Evolutionary conservation across 2,329 filamentous ascomycete genomes (phyloP).

Genomic region (Cryphonectria carpinicola): DNA sequence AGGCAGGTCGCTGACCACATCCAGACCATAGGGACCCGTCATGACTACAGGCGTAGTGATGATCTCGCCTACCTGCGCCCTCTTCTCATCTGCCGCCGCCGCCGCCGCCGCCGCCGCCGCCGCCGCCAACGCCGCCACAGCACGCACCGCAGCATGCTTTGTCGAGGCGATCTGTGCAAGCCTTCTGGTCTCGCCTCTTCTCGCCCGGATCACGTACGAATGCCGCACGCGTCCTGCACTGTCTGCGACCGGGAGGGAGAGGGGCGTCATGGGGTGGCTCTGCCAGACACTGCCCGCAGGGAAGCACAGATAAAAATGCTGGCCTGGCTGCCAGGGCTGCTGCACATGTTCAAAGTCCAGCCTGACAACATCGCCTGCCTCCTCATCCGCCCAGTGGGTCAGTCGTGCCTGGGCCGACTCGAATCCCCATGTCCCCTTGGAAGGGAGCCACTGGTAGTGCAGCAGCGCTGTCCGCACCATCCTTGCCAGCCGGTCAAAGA

Average conservation of each 20-base stretch:
- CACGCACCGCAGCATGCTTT: conserved; percentile 37
- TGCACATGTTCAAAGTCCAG: conserved; percentile 68
- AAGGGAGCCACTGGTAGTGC: conserved; percentile 59
- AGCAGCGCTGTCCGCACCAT: conserved; percentile 61
- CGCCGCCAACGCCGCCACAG: neutral
- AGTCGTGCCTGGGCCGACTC: conserved; percentile 54
- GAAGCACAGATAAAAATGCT: conserved; percentile 75
- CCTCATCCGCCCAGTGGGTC: conserved; percentile 56
- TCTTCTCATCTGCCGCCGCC: neutral
- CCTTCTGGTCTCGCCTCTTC: conserved; percentile 62
- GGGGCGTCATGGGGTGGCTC: conserved; percentile 71
- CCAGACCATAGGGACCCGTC: conserved; percentile 65
- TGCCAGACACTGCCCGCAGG: conserved; percentile 70
- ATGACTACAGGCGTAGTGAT: conserved; percentile 61
- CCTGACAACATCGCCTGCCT: conserved; percentile 65
- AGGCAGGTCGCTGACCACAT: conserved; percentile 47
- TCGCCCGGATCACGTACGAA: conserved; percentile 61
- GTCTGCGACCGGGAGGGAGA: conserved; percentile 53
- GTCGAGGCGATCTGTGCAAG: conserved; percentile 50
- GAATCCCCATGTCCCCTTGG: conserved; percentile 54
- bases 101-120: neutral
- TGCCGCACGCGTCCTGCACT: conserved; percentile 49
- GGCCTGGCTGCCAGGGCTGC: conserved; percentile 65
- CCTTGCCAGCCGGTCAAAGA: conserved; percentile 64
- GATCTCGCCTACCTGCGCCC: conserved; percentile 9